Conservation (phyloP, 441 rosid genomes). For the Macaranga tanarius region DNA sequence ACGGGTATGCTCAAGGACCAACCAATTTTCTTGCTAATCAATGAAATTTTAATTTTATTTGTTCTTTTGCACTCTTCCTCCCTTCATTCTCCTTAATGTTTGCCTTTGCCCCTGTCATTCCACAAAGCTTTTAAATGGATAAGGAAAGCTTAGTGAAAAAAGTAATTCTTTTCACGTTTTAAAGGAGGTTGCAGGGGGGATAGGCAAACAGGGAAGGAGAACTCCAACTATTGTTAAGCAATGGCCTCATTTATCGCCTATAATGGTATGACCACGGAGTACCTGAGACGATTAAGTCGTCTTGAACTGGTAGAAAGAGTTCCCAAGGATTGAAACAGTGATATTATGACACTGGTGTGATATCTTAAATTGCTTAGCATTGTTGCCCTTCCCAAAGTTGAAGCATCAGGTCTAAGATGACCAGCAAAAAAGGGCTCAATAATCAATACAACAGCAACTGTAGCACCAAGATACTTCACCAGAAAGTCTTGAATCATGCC, state of each 20-base stretch:
- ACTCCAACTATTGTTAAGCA: not conserved
- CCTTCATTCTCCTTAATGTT: not conserved
- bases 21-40: not conserved
- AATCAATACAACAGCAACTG: conserved; percentile 89
- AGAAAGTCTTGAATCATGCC: conserved; percentile 99
- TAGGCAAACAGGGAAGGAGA: not conserved
- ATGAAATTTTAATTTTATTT: not conserved
- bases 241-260: conserved; percentile 1
- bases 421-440: conserved; percentile 99
- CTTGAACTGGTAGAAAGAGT: conserved; percentile 96
- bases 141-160: not conserved
- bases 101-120: not conserved
- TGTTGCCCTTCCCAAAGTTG: conserved; percentile 94
- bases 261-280: conserved; percentile 25
- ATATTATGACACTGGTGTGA: conserved; percentile 94
- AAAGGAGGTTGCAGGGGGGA: not conserved
- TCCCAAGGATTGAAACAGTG: conserved; percentile 94
- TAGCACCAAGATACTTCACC: conserved; percentile 97
- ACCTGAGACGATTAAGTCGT: conserved; percentile 96
- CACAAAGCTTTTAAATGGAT: not conserved
- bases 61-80: not conserved
- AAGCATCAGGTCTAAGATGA: conserved; percentile 79
- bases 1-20: not conserved
- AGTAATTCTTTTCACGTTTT: not conserved
- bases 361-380: conserved; percentile 99